Evolutionary conservation across 2,329 filamentous ascomycete species (phyloP).

Genomic region (Diaporthe australafricana): DNA sequence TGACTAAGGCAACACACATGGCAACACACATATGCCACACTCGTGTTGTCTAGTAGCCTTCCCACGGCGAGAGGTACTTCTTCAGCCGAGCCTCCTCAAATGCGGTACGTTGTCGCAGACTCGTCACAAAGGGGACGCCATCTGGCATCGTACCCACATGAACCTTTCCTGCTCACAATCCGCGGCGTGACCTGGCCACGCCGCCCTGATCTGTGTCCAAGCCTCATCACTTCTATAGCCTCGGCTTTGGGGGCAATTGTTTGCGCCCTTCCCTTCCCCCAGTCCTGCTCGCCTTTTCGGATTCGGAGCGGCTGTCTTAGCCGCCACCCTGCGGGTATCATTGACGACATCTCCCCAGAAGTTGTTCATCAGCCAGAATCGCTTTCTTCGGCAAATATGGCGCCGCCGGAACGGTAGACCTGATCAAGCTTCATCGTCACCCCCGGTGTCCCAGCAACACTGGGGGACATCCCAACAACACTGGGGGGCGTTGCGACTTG

Average conservation of each 20-base stretch:
- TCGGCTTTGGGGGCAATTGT: not conserved
- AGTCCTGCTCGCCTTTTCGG: not conserved
- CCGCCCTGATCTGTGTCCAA: not conserved
- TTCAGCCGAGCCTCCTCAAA: not conserved
- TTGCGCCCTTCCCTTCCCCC: no score
- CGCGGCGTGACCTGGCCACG: not conserved
- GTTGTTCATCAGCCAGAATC: not conserved
- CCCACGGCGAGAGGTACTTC: not conserved
- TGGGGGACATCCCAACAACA: not conserved
- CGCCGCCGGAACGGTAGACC: not conserved
- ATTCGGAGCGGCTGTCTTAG: not conserved
- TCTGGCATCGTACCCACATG: not conserved
- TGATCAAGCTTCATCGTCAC: conserved; percentile 16
- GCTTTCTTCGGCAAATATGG: not conserved
- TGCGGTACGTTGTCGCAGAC: not conserved
- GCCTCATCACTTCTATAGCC: not conserved
- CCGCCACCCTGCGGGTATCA: not conserved
- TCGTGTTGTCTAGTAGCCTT: not conserved
- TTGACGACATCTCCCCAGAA: not conserved
- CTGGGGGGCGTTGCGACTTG: not conserved
- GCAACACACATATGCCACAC: not conserved
- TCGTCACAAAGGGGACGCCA: not conserved
- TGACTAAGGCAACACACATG: not conserved
- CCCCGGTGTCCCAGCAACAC: not conserved
- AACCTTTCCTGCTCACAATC: not conserved